Conservation (phyloP, 257 asterid genomes). For the Lantana camara region DNA sequence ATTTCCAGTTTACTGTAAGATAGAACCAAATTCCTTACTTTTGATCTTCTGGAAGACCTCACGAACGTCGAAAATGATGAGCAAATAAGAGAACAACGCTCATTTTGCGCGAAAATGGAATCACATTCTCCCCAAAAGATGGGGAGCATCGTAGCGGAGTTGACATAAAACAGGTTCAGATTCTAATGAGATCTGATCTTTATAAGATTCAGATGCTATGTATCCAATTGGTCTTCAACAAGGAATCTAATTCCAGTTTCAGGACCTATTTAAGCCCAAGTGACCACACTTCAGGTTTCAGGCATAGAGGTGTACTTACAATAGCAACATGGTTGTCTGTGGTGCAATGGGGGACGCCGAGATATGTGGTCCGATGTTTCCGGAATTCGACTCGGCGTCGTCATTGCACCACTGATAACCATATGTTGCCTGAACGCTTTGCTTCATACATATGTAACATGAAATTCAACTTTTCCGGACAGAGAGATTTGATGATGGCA, state of each 20-base stretch:
- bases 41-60: not conserved
- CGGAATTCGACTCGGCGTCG: constrained; percentile 31
- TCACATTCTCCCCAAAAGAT: constrained; percentile 24
- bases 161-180: not conserved
- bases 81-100: constrained; percentile 7
- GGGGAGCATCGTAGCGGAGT: not conserved
- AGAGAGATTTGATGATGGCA: not conserved
- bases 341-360: constrained; percentile 47
- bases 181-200: not conserved
- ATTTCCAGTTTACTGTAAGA: not conserved
- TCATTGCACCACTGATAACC: constrained; percentile 48
- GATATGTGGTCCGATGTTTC: not conserved
- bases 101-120: constrained; percentile 18
- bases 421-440: constrained; percentile 25
- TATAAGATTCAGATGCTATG: not conserved
- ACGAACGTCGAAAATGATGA: constrained; percentile 18
- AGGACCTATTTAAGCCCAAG: constrained; percentile 18
- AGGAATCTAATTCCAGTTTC: constrained; percentile 21
- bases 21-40: constrained; percentile 17
- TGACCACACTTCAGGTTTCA: constrained; percentile 1
- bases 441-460: no score
- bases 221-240: not conserved
- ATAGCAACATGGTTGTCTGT: constrained; percentile 37
- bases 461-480: no score
- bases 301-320: no score